Evolutionary conservation across 2,329 filamentous ascomycete genomes (phyloP), one percentile per base, ranked within the genome.

Genomic region (Colletotrichum simmondsii): DNA sequence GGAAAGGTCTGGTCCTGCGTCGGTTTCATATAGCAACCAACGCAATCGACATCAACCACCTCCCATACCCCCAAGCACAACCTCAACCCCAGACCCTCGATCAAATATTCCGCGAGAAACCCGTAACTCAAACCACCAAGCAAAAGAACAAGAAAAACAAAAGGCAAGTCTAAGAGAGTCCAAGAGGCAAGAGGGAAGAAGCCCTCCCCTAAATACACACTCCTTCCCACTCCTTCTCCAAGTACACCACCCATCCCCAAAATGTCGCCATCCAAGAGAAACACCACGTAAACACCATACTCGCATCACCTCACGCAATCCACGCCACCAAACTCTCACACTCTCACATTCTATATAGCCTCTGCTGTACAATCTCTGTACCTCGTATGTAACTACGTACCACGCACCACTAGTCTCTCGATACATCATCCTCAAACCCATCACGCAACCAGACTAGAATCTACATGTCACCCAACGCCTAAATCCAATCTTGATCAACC

Each of bases 231-330:
- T 7, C 16, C 19, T 35, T n/a, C 19, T 62, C 16, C 49, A 52
- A 62, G 46, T 52, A 52, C 60, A n/a, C 24, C 37, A 61, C 14
- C 22, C 57, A 12, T 28, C 56, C 12, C 26, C 26, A 16, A 24
- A 19, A 64, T 64, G 61, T 64, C 49, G 61, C 49, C 49, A 64
- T 64, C 42, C 10, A 49, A 49, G 42, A 22, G 28, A 24, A 24
- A 42, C 14, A 42, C 19, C 37, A 19, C 6, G 37, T 42, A 42
- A 28, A 64, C 49, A 32, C 30, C 61, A 64, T 64, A 30, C 14
- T 42, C 30, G 19, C 22, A 22, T 28, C 24, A 54, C 22, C 61
- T 53, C 61, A 54, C 61, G 61, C 30, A 52, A 64, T 64, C 46
- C 28, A n/a, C 49, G 46, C 46, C 46, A 19, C 42, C 4, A 4